phyloP scores from a whole-genome alignment of 2,329 filamentous ascomycete species.

The Xylaria polymorpha region DNA sequence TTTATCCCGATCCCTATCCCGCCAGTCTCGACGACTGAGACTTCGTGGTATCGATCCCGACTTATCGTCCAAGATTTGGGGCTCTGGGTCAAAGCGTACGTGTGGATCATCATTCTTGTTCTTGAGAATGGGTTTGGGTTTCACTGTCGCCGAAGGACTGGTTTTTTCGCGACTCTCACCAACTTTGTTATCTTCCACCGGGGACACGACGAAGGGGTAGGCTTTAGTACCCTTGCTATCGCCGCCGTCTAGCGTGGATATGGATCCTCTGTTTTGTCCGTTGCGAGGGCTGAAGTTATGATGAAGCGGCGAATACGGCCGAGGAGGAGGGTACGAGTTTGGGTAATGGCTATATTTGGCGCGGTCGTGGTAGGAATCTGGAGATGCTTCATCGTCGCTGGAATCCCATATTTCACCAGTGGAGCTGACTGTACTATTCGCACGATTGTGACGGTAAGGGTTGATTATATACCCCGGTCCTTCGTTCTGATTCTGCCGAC shows the following conservation, averaged over 20 bases:
- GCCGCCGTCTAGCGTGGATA: conserved; percentile 22
- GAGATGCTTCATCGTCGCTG: conserved; percentile 39
- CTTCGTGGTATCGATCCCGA: conserved; percentile 54
- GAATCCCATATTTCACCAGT: conserved; percentile 48
- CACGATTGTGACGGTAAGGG: conserved; percentile 36
- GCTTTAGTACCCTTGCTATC: conserved; percentile 49
- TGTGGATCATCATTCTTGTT: conserved; percentile 67
- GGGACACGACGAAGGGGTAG: conserved; percentile 58
- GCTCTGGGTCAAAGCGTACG: conserved; percentile 64
- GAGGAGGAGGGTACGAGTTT: conserved; percentile 41
- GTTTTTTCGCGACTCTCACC: conserved; percentile 38
- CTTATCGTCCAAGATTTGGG: conserved; percentile 49
- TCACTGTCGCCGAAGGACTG: conserved; percentile 53
- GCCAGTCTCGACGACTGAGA: conserved; percentile 43
- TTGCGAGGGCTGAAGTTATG: conserved; percentile 32
- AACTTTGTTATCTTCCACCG: conserved; percentile 40
- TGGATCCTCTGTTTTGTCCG: conserved; percentile 3
- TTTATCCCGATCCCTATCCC: conserved; percentile 36
- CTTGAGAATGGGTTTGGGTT: conserved; percentile 70
- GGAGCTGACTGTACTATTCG: conserved; percentile 43
- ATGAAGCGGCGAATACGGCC: conserved; percentile 35
- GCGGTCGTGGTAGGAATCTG: conserved; percentile 19
- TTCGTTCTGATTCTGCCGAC: conserved; percentile 34
- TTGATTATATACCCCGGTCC: conserved; percentile 43
- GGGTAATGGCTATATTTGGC: conserved; percentile 37